Percentiles rank a stretch among this genome's conserved stretches.
Evolutionary conservation across 345 rosid species (phyloP).

Genomic region (Ceriops tagal): DNA sequence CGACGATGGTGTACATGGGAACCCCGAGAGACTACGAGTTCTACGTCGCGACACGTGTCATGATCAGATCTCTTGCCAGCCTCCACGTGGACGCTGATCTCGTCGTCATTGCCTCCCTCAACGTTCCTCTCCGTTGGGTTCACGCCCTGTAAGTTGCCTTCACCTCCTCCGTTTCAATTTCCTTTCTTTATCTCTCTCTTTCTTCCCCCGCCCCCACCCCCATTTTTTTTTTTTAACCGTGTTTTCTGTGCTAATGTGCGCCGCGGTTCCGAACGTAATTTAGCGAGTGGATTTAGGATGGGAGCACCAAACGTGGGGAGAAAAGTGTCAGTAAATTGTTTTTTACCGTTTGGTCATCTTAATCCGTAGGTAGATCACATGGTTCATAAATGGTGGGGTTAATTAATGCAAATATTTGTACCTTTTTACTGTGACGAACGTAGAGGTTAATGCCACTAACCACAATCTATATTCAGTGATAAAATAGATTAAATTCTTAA

Average conservation of each 20-base stretch:
- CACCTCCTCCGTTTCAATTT: not conserved
- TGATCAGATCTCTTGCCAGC: conserved; percentile 70
- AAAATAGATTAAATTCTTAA: no score
- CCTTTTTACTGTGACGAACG: no score
- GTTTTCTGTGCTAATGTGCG: not conserved
- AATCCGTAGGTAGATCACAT: no score
- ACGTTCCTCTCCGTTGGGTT: conserved; percentile 87
- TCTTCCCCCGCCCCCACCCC: no score
- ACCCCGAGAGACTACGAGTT: conserved; percentile 98
- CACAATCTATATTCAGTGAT: no score
- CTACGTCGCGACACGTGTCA: conserved; percentile 83
- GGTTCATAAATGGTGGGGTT: no score
- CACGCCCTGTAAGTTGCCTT: conserved; percentile 58
- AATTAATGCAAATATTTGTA: no score
- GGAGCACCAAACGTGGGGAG: no score
- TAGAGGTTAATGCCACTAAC: no score
- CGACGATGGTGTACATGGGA: conserved; percentile 99
- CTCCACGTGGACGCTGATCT: conserved; percentile 82
- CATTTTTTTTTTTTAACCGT: not conserved
- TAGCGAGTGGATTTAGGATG: not conserved
- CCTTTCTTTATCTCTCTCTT: not conserved
- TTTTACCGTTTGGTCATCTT: no score
- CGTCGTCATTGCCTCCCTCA: conserved; percentile 87
- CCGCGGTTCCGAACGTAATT: not conserved
- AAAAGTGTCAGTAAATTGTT: no score